These are phyloP conservation scores for Aspergillus incahuasiensis DNA, from an alignment of 495 filamentous ascomycete genomes.

Conservation along the genomic window DNA sequence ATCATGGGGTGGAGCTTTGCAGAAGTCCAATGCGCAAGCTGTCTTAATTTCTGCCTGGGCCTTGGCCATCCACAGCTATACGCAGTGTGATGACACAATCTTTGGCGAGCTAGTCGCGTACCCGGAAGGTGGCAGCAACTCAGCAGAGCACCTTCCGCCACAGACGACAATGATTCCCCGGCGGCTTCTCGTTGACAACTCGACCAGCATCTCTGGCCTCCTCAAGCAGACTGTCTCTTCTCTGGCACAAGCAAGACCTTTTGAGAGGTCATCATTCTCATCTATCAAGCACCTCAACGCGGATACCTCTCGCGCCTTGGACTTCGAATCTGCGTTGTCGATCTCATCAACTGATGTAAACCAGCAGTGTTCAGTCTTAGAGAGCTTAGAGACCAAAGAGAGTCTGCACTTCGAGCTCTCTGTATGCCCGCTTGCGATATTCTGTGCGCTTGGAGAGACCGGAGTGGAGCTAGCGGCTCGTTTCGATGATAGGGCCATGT, in stretches of 20 bases:
- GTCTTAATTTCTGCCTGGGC: conserved; percentile 53
- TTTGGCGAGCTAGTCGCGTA: conserved; percentile 49
- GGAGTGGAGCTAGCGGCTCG: conserved; percentile 48
- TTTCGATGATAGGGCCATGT: conserved; percentile 43
- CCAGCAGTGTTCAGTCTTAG: background rate
- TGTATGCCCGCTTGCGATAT: conserved; percentile 53
- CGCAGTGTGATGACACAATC: conserved; percentile 38
- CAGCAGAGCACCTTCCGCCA: background rate
- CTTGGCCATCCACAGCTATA: conserved; percentile 40
- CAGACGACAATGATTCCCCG: conserved; percentile 53
- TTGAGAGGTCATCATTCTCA: conserved; percentile 56
- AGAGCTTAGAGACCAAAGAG: conserved; percentile 7
- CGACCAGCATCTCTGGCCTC: conserved; percentile 13
- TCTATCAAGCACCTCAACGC: conserved; percentile 50
- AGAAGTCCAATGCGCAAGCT: conserved; percentile 11
- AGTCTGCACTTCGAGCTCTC: conserved; percentile 37
- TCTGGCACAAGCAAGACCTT: conserved; percentile 42
- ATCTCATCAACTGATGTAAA: conserved; percentile 20
- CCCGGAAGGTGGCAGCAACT: background rate
- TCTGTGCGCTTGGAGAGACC: conserved; percentile 43
- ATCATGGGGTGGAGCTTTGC: conserved; percentile 1
- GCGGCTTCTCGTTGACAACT: conserved; percentile 30
- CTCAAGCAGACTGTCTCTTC: conserved; percentile 41
- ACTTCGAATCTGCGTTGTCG: conserved; percentile 48
- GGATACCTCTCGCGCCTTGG: conserved; percentile 53